A percentile compares a stretch with the other conserved stretches of the same genome.
Conservation (phyloP, 805 yeast genomes). For the Komagataella pseudopastoris region DNA sequence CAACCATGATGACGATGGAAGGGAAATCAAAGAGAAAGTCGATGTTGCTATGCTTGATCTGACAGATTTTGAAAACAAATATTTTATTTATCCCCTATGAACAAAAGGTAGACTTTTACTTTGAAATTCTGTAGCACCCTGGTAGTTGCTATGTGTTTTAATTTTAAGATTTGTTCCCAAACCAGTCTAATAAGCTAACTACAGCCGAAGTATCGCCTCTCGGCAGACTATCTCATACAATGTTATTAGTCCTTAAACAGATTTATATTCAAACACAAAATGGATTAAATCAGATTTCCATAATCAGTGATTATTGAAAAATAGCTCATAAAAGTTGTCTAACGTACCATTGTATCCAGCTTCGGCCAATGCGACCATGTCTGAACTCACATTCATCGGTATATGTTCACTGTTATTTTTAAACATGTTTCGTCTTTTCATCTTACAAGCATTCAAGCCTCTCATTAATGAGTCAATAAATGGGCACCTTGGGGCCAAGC, state of each 20-base stretch:
- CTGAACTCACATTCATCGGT: not conserved
- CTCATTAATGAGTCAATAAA: not conserved
- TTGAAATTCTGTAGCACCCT: not conserved
- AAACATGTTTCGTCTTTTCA: not conserved
- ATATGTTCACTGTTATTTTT: not conserved
- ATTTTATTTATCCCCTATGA: slow-evolving; percentile 33
- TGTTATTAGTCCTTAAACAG: not conserved
- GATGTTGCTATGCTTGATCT: slow-evolving; percentile 33
- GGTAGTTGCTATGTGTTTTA: not conserved
- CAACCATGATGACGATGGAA: slow-evolving; percentile 13
- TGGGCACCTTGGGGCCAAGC: not conserved
- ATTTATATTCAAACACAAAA: not conserved
- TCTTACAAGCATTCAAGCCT: not conserved
- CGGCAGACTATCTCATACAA: not conserved
- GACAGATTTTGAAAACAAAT: slow-evolving; percentile 38
- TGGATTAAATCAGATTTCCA: not conserved
- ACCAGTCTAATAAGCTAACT: not conserved
- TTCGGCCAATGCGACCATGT: not conserved
- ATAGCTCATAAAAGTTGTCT: not conserved
- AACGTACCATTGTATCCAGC: not conserved
- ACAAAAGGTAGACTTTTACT: slow-evolving; percentile 5
- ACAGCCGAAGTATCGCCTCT: not conserved
- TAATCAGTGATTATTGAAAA: not conserved
- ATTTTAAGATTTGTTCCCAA: not conserved
- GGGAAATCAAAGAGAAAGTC: slow-evolving; percentile 15